These are phyloP conservation scores for Hevea brasiliensis DNA, from an alignment of 345 rosid genomes.

Conservation along the genomic window DNA sequence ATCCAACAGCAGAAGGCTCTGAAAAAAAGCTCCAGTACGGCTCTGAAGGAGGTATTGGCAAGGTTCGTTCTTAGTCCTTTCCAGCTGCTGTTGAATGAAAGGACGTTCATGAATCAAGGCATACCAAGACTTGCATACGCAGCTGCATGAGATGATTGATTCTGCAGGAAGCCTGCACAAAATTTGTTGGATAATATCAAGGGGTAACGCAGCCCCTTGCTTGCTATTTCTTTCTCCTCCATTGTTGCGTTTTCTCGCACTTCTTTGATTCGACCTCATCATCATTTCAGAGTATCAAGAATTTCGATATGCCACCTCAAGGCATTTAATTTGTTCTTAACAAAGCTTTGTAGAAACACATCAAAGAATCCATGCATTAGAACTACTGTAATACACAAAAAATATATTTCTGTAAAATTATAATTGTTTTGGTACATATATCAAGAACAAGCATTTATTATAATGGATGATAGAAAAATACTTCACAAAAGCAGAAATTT, in stretches of 20 bases:
- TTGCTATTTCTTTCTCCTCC: too few relatives aligned
- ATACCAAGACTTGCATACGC: constrained; percentile 4
- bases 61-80: not conserved
- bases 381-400: too few relatives aligned
- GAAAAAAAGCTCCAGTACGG: not conserved
- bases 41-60: not conserved
- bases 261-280: not conserved
- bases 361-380: too few relatives aligned
- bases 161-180: not conserved
- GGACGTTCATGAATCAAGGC: not conserved
- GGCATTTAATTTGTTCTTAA: too few relatives aligned
- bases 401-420: too few relatives aligned
- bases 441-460: too few relatives aligned
- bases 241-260: not conserved
- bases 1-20: not conserved
- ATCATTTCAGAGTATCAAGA: not conserved
- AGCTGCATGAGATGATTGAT: not conserved
- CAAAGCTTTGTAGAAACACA: too few relatives aligned
- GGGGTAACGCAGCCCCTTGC: not conserved
- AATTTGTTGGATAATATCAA: not conserved
- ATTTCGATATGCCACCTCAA: too few relatives aligned
- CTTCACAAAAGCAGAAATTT: too few relatives aligned
- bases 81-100: not conserved
- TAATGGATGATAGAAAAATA: too few relatives aligned
- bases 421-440: too few relatives aligned